These are phyloP conservation scores for Aegilops speltoides DNA, from an alignment of 176 grass and related monocot species.

Conservation along the genomic window DNA sequence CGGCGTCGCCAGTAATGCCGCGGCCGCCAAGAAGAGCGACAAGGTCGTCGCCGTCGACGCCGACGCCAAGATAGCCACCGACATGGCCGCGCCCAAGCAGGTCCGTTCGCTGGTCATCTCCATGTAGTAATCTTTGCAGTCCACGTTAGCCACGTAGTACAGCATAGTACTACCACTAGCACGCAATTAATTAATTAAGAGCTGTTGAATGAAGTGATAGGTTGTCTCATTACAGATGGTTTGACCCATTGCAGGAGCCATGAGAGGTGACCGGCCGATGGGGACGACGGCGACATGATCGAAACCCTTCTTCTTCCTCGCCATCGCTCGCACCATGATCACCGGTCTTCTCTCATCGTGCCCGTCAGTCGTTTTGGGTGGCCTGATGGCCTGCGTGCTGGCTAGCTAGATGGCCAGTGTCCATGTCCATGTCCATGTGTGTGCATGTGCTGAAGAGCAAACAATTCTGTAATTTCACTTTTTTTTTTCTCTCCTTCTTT, in stretches of 20 bases:
- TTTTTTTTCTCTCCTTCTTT: not conserved
- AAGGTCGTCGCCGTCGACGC: constrained; percentile 28
- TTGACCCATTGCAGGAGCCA: constrained; percentile 41
- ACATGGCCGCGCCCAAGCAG: constrained; percentile 38
- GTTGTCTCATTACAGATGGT: constrained; percentile 33
- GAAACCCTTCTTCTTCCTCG: not conserved
- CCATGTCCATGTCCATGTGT: not conserved
- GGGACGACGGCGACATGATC: constrained; percentile 8
- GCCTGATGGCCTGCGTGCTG: constrained; percentile 32
- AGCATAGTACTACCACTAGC: not conserved
- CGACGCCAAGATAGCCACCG: not conserved
- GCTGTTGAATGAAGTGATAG: not conserved
- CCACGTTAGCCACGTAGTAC: not conserved
- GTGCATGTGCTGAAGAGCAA: constrained; percentile 44
- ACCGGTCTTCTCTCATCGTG: constrained; percentile 20
- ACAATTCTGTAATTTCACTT: constrained; percentile 19
- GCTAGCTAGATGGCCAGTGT: constrained; percentile 21
- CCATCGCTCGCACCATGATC: constrained; percentile 13
- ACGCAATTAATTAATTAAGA: not conserved
- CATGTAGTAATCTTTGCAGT: not conserved
- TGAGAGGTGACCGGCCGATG: constrained; percentile 33
- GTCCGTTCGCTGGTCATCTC: not conserved
- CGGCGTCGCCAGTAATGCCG: not conserved
- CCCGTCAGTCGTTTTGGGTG: constrained; percentile 12
- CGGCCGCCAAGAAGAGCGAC: constrained; percentile 39